Base-by-base conservation (phyloP, 2,329 filamentous ascomycete genomes). In the Cercospora sp. region DNA sequence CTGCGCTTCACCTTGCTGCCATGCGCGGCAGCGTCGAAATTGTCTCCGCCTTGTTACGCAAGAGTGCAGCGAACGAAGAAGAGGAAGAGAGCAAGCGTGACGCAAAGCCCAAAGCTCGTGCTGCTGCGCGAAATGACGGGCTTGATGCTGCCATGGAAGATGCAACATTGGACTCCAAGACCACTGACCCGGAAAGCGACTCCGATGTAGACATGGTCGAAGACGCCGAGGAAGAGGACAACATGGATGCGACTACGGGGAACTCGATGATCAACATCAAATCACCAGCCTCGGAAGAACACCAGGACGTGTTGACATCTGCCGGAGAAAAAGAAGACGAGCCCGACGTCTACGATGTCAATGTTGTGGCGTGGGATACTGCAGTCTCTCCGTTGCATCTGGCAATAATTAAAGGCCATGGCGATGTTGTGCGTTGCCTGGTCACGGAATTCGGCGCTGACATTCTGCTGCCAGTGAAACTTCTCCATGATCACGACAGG, bases 1-100 rank as follows among this genome's bases (percentile, higher is more conserved):
- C 92, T 2, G 90, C 92, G 8, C 83, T 97, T n/a, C 93, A 97
- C 78, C 82, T 96, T 32, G 92, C 92, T 18, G 91, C 91, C 18
- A 85, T 88, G 55, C 85, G 90, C 24, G 93, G 93, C 0, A 81
- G 88, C 70, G 76, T 81, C 1, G 87, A 89, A 18, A 94, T 95
- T 70, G 85, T 95, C 71, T 89, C 85, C 69, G 87, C 89, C 7
- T 81, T 97, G 12, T 86, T 97, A 76, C 84, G 88, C 37, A 92
- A 89, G 80, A 95, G 92, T 74, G 86, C 87, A 66, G 84, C 86
- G 32, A 95, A 95, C 69, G 89, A 93, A 77, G 88, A 89, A 67
- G 85, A 87, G 28, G 84, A 88, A 64, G 87, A 85, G 63, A 80
- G 86, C 63, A 85, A 88, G 26, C 57, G 73, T 13, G 69, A 73